Conservation (phyloP, 805 yeast species). For the Clavispora santaluciae region DNA sequence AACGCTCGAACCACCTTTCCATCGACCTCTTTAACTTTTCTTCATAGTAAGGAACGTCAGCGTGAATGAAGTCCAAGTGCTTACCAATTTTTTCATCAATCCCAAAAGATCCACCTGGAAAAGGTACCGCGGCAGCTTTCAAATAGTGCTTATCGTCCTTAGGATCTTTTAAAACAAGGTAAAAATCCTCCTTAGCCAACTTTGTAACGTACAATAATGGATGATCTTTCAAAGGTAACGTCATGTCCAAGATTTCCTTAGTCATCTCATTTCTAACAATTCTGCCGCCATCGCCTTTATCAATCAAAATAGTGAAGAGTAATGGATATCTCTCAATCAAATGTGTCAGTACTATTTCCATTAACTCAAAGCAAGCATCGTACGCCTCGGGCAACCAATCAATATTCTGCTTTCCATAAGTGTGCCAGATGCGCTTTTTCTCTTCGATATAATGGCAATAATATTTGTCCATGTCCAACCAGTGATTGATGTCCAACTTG, state of each 20-base stretch:
- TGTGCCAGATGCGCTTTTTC: conserved; percentile 51
- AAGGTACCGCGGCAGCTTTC: conserved; percentile 72
- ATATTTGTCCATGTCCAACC: conserved; percentile 78
- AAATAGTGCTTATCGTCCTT: conserved; percentile 52
- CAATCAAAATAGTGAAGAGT: conserved; percentile 45
- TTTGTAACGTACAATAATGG: conserved; percentile 60
- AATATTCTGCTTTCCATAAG: conserved; percentile 56
- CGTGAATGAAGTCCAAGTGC: conserved; percentile 59
- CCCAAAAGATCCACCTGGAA: conserved; percentile 75
- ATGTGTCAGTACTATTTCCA: conserved; percentile 59
- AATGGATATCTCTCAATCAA: conserved; percentile 60
- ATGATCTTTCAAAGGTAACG: conserved; percentile 55
- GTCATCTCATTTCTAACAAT: conserved; percentile 59
- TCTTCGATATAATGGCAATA: conserved; percentile 63
- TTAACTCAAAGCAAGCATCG: conserved; percentile 57
- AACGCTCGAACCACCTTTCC: conserved; percentile 67
- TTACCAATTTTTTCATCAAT: conserved; percentile 56
- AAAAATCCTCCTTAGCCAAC: conserved; percentile 74
- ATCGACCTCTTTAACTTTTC: conserved; percentile 61
- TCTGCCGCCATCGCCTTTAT: conserved; percentile 41
- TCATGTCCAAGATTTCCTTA: conserved; percentile 56
- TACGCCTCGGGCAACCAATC: conserved; percentile 64
- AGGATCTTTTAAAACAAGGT: conserved; percentile 51
- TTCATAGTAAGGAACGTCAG: conserved; percentile 65
- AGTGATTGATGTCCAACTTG: conserved; percentile 66